A percentile compares a stretch with the other conserved stretches of the same genome.
Conservation (phyloP, 2,329 filamentous ascomycete species). For the Drechslerella coelobrocha region DNA sequence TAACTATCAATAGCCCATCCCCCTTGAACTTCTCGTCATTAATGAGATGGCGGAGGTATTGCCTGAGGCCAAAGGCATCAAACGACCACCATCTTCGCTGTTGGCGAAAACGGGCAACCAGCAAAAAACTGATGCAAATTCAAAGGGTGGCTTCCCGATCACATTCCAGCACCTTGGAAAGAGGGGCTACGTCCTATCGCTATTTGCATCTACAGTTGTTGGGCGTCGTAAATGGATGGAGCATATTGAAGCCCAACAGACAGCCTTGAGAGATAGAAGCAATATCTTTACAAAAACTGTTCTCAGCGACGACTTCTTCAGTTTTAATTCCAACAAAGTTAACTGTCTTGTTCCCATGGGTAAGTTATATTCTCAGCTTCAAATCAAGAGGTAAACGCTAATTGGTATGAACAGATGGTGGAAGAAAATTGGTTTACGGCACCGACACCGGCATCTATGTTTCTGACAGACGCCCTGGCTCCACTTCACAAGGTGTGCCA, state of each 20-base stretch:
- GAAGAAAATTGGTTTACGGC: slow-evolving; percentile 89
- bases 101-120: slow-evolving; percentile 68
- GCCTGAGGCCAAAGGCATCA: slow-evolving; percentile 77
- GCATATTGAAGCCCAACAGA: slow-evolving; percentile 88
- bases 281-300: slow-evolving; percentile 74
- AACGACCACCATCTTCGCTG: slow-evolving; percentile 86
- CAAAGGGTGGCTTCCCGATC: slow-evolving; percentile 81
- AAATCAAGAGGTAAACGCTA: slow-evolving; percentile 10
- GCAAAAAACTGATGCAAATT: slow-evolving; percentile 59
- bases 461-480: slow-evolving; percentile 87
- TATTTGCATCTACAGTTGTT: slow-evolving; percentile 84
- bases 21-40: slow-evolving; percentile 88
- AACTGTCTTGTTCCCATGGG: slow-evolving; percentile 93
- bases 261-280: slow-evolving; percentile 77
- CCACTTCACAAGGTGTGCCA: slow-evolving; percentile 71
- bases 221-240: slow-evolving; percentile 97
- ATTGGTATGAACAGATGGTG: slow-evolving; percentile 72
- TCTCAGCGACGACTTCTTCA: slow-evolving; percentile 87
- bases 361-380: slow-evolving; percentile 60
- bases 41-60: slow-evolving; percentile 97
- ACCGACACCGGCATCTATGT: slow-evolving; percentile 94
- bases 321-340: slow-evolving; percentile 77
- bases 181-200: slow-evolving; percentile 88
- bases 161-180: slow-evolving; percentile 96
- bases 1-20: slow-evolving; percentile 72